Conservation (phyloP, 441 rosid species). For the Arabidopsis hybrid region DNA sequence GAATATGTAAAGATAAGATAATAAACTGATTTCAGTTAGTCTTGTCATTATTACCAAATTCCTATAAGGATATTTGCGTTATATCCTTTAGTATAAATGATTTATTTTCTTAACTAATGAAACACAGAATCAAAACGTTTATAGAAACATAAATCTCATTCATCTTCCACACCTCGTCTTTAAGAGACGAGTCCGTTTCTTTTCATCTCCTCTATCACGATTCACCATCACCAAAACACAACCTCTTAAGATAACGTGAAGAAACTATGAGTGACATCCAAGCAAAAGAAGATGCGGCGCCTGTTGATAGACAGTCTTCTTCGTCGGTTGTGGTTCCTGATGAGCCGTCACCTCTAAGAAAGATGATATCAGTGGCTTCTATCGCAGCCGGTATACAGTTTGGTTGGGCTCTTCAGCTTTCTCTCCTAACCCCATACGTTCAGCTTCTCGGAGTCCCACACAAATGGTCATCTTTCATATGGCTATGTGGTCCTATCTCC, state of each 20-base stretch:
- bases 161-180: not conserved
- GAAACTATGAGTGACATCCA: slow-evolving; percentile 2
- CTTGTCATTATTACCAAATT: not conserved
- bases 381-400: slow-evolving; percentile 92
- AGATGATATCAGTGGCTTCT: slow-evolving; percentile 65
- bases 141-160: not conserved
- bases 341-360: slow-evolving; percentile 44
- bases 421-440: slow-evolving; percentile 87
- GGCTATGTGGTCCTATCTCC: slow-evolving; percentile 96
- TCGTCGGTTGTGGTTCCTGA: not conserved
- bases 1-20: not conserved
- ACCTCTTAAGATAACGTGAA: not conserved
- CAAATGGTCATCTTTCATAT: slow-evolving; percentile 80
- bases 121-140: slow-evolving; percentile 13
- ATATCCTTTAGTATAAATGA: not conserved
- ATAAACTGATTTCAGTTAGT: slow-evolving; percentile 3
- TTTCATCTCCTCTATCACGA: not conserved
- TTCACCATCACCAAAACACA: not conserved
- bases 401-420: slow-evolving; percentile 94
- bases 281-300: not conserved
- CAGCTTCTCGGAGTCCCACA: slow-evolving; percentile 90
- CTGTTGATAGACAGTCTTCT: not conserved
- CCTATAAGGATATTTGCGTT: slow-evolving; percentile 4
- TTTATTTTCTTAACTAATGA: not conserved
- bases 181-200: not conserved